These are phyloP conservation scores for Plasmodium ovale DNA, from an alignment of 169 alveolate genomes.

Conservation along the genomic window DNA sequence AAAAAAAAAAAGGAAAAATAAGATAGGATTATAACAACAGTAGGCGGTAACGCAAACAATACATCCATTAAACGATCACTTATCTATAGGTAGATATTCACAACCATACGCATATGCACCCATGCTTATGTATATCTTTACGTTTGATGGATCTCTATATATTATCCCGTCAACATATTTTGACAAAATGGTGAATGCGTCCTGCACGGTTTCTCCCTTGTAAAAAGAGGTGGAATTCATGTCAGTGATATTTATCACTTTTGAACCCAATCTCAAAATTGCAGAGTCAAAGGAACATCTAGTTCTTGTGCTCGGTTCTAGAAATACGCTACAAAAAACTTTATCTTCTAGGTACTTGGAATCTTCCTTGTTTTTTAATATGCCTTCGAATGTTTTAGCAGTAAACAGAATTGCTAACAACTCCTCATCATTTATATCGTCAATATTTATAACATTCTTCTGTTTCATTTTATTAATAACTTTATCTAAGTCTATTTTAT, in stretches of 20 bases:
- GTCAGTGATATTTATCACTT: slow-evolving; percentile 79
- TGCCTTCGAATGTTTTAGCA: slow-evolving; percentile 47
- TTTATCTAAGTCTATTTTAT: slow-evolving; percentile 38
- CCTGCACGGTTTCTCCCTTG: slow-evolving; percentile 89
- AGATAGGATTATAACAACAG: neutral
- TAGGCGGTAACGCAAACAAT: neutral
- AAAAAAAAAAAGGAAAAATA: neutral
- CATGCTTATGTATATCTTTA: neutral
- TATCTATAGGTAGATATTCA: no score
- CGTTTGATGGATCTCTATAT: slow-evolving; percentile 74
- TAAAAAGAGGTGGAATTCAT: slow-evolving; percentile 80
- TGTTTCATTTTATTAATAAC: slow-evolving; percentile 46
- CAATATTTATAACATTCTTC: slow-evolving; percentile 58
- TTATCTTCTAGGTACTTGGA: slow-evolving; percentile 48
- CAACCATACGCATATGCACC: neutral
- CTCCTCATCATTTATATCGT: slow-evolving; percentile 67
- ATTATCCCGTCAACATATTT: slow-evolving; percentile 86
- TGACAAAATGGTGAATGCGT: slow-evolving; percentile 83
- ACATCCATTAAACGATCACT: no score
- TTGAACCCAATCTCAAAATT: slow-evolving; percentile 86
- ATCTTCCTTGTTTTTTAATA: slow-evolving; percentile 65
- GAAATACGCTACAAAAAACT: slow-evolving; percentile 78
- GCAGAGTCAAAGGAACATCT: slow-evolving; percentile 91
- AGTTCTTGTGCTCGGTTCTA: slow-evolving; percentile 90
- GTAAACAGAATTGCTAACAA: slow-evolving; percentile 55